Conservation (phyloP, 2,329 filamentous ascomycete species). For the Aspergillus glaucus region DNA sequence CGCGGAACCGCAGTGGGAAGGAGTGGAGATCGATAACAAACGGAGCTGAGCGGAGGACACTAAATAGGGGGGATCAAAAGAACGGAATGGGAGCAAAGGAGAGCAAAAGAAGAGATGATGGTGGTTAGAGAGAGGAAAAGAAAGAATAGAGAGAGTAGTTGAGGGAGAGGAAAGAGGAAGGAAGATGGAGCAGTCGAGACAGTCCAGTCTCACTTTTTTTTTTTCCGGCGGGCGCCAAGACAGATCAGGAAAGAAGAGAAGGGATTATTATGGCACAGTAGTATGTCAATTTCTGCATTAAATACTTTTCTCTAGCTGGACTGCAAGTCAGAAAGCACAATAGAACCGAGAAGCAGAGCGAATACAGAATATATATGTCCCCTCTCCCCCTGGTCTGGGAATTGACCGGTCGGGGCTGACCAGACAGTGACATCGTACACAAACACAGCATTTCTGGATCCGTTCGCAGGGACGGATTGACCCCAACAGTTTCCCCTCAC, state of each 20-base stretch:
- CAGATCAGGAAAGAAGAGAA: not conserved
- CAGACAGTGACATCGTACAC: not conserved
- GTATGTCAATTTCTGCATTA: no score
- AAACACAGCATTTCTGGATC: not conserved
- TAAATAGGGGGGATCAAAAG: not conserved
- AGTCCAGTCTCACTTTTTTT: not conserved
- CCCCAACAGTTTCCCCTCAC: not conserved
- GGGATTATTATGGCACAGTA: not conserved
- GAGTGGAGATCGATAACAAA: slow-evolving; percentile 4
- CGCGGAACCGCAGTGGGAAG: slow-evolving; percentile 1
- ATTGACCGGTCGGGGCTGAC: no score
- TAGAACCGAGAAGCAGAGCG: no score
- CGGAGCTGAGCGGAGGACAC: not conserved
- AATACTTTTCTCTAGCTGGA: no score
- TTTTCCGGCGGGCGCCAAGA: not conserved
- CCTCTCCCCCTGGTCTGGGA: no score
- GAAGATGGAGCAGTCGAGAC: not conserved
- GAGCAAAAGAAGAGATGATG: not conserved
- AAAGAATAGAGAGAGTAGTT: not conserved
- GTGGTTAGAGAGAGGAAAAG: slow-evolving; percentile 1
- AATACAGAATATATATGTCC: no score
- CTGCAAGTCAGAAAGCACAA: no score
- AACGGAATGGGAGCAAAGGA: slow-evolving; percentile 3
- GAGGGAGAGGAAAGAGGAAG: not conserved
- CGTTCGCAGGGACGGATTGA: no score